Percentiles rank a stretch among this genome's conserved stretches.
These are phyloP conservation scores for Hippophae rhamnoides DNA, from an alignment of 306 rosid genomes.

Conservation along the genomic window DNA sequence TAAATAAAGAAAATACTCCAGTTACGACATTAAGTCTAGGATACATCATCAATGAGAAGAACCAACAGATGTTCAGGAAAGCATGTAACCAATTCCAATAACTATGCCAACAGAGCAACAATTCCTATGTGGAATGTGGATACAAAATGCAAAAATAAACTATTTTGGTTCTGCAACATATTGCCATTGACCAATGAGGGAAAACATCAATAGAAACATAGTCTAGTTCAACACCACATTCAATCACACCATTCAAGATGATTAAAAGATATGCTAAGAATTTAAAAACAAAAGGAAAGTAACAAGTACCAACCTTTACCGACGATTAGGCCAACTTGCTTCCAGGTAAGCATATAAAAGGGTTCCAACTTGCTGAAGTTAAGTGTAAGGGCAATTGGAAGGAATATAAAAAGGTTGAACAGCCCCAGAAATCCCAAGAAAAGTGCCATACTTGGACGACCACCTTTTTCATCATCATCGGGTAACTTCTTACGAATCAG, in stretches of 20 bases:
- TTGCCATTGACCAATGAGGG: background rate
- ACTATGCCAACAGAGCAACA: too few relatives aligned
- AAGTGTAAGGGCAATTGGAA: conserved; percentile 65
- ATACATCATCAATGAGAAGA: too few relatives aligned
- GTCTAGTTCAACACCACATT: background rate
- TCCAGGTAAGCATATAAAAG: conserved; percentile 58
- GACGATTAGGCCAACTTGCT: conserved; percentile 65
- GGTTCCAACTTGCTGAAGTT: conserved; percentile 52
- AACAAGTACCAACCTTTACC: conserved; percentile 69
- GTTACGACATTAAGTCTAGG: too few relatives aligned
- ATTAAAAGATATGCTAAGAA: conserved; percentile 4
- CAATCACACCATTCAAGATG: background rate
- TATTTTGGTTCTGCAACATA: too few relatives aligned
- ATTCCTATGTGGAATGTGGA: too few relatives aligned
- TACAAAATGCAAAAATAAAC: too few relatives aligned
- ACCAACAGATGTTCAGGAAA: too few relatives aligned
- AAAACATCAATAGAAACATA: background rate
- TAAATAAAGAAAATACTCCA: too few relatives aligned
- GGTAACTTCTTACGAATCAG: conserved; percentile 85
- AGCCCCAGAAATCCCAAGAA: conserved; percentile 89
- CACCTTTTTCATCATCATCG: conserved; percentile 65
- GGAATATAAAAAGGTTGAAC: conserved; percentile 61
- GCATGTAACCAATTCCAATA: too few relatives aligned
- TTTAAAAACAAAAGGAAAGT: background rate
- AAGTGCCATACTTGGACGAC: conserved; percentile 86